Base-by-base conservation (phyloP, 192 early-diverging fungal species). In the Entomortierella parvispora region DNA sequence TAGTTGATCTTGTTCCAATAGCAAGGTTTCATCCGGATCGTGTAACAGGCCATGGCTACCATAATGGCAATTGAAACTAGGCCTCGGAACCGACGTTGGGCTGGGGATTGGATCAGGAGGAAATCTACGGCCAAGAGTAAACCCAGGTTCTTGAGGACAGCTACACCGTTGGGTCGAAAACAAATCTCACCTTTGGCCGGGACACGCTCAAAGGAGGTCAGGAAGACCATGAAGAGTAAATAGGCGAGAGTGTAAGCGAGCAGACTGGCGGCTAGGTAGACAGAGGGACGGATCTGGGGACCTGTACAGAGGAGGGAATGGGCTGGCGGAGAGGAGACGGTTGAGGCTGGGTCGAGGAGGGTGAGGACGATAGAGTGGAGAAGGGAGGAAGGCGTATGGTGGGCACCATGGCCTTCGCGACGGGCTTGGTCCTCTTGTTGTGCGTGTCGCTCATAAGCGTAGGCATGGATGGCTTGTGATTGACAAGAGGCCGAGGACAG, bases 1-100 rank as follows among this genome's bases (percentile, higher is more conserved):
- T 87, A 91, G 60, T 93, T 93, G 68, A 93, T 89, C 82, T 89
- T 82, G 65, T 89, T 84, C 42, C 90, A 89, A 81, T 92, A 93
- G 51, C 92, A 93, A 3, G 90, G 92, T 54, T 84, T 83, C 54
- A 85, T 85, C 57, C 81, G 86, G 61, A 93, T 89, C 55, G 90
- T 93, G 49, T 90, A 92, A 59, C 90, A 91, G 11, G 88, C 87
- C 90, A 92, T 89, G 9, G 87, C 84, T 28, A 90, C 58, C 23
- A 91, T 79, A 57, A 92, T 91, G 0, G 84, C 78, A 53, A 93
- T 86, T 17, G 92, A 91, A 12, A 93, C 50, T 44, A 91, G 86
- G 17, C 88, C 90, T 12, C 90, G 87, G 47, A 93, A 82, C 25
- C 87, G 81, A 18, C 83, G 68, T 43, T 87, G 68, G 25, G 84